A percentile compares a stretch with the other conserved stretches of the same genome.
phyloP scores from a whole-genome alignment of 2,329 filamentous ascomycete genomes.

The Neoscytalidium dimidiatum region DNA sequence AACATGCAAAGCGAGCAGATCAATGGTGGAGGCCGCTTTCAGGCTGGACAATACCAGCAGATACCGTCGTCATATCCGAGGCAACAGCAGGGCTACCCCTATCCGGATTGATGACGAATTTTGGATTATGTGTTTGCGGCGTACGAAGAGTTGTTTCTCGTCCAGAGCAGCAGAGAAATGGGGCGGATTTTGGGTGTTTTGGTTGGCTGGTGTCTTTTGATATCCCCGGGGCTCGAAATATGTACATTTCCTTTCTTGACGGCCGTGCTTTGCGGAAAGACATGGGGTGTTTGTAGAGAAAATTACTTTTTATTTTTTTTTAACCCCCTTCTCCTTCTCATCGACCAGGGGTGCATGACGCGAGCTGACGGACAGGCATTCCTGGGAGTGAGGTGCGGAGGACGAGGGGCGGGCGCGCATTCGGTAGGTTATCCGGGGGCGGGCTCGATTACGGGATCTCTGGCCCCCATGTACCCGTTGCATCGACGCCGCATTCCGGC shows the following conservation, averaged over 20 bases:
- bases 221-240: slow-evolving; percentile 10
- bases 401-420: neutral
- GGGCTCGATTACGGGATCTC: neutral
- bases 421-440: neutral
- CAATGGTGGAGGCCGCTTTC: neutral
- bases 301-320: neutral
- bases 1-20: slow-evolving; percentile 30
- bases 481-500: neutral
- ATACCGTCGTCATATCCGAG: slow-evolving; percentile 32
- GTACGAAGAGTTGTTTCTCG: neutral
- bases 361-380: neutral
- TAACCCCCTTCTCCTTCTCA: no score
- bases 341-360: neutral
- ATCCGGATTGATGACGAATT: neutral
- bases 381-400: neutral
- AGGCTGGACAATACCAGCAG: slow-evolving; percentile 28
- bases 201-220: slow-evolving; percentile 12
- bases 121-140: neutral
- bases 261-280: neutral
- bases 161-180: neutral
- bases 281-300: neutral
- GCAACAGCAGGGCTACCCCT: slow-evolving; percentile 27
- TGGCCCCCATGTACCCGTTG: neutral
- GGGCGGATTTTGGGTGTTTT: neutral
- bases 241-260: neutral